phyloP scores from a whole-genome alignment of 768 basidiomycete genomes.

The Suillus decipiens region DNA sequence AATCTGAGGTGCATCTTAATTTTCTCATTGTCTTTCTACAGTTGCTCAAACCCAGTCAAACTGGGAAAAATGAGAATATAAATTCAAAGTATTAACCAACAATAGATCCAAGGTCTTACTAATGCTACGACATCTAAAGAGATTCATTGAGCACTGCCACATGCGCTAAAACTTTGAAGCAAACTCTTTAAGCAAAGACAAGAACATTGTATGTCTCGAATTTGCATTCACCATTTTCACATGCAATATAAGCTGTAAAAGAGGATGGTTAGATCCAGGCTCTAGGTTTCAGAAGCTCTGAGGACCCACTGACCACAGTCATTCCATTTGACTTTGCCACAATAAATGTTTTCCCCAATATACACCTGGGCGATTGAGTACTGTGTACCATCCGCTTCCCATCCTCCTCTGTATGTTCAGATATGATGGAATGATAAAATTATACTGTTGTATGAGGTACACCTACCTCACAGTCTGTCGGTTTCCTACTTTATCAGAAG shows the following conservation, averaged over 20 bases:
- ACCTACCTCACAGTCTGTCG: neutral
- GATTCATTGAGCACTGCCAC: neutral
- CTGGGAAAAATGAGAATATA: too few relatives aligned
- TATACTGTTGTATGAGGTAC: neutral
- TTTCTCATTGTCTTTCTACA: too few relatives aligned
- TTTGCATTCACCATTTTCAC: neutral
- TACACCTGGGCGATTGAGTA: conserved; percentile 3
- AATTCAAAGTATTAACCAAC: too few relatives aligned
- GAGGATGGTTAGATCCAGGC: neutral
- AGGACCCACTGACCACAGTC: conserved; percentile 1
- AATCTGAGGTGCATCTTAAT: too few relatives aligned
- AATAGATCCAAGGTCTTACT: too few relatives aligned
- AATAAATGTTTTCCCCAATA: neutral
- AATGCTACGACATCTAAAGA: too few relatives aligned
- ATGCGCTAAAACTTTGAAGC: neutral
- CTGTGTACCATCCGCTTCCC: neutral
- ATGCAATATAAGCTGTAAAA: conserved; percentile 2
- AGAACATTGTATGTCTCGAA: conserved; percentile 1
- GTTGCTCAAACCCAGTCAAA: too few relatives aligned
- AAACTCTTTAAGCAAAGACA: neutral
- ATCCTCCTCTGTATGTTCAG: neutral
- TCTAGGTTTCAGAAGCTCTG: neutral
- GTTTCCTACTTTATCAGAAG: neutral
- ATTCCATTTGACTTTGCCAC: conserved; percentile 9
- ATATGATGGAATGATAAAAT: neutral